Conservation (phyloP, 108 stramenopile species). For the Pseudonitzschia pungens region DNA sequence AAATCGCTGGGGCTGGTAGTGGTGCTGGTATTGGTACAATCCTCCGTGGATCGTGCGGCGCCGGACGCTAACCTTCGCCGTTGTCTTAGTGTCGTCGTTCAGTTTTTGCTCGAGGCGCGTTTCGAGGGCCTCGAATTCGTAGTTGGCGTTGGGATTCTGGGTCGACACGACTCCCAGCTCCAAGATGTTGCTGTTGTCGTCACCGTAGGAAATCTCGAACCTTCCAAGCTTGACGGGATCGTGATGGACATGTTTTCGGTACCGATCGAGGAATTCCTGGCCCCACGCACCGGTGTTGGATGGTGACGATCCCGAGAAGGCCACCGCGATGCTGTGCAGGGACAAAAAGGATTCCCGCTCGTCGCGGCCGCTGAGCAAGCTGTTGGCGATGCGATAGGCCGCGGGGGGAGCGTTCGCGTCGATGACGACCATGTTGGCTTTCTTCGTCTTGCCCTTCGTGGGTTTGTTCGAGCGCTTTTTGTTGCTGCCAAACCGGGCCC, state of each 20-base stretch:
- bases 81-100: background rate
- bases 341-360: background rate
- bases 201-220: background rate
- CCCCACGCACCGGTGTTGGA: too few species aligned
- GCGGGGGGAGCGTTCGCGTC: conserved; percentile 25
- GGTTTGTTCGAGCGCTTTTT: too few species aligned
- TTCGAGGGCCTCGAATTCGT: conserved; percentile 7
- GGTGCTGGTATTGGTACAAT: conserved; percentile 7
- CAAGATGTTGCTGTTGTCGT: background rate
- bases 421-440: conserved; percentile 32
- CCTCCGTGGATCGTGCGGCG: conserved; percentile 21
- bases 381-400: conserved; percentile 31
- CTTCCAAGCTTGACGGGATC: conserved; percentile 28
- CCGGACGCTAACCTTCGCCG: background rate
- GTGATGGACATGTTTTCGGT: conserved; percentile 24
- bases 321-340: conserved; percentile 6
- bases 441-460: conserved; percentile 4
- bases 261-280: conserved; percentile 31
- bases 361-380: background rate
- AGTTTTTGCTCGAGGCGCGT: background rate
- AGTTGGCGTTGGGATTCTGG: background rate
- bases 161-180: conserved; percentile 10
- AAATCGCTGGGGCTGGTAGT: conserved; percentile 26
- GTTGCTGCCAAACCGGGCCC: background rate
- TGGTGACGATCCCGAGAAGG: background rate